phyloP scores from a whole-genome alignment of 1,284 basidiomycete genomes.

The Leccinum subspadiceum region DNA sequence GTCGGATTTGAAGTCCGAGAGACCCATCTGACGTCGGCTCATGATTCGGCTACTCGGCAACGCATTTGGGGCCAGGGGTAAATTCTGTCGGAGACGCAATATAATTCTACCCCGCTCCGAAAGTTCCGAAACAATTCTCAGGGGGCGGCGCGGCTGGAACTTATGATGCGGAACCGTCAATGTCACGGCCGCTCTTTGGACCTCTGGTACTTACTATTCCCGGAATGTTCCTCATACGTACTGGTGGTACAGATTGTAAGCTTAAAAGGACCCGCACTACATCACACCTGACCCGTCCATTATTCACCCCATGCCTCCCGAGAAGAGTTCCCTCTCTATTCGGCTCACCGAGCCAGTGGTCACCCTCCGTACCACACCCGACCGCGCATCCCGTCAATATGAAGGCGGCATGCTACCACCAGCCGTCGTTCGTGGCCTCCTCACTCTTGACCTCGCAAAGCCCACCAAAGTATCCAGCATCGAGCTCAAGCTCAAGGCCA shows the following conservation, averaged over 20 bases:
- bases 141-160: constrained; percentile 8
- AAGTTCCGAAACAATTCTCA: background rate
- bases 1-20: background rate
- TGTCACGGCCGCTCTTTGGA: background rate
- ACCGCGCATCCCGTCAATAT: constrained; percentile 45
- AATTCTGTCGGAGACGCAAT: background rate
- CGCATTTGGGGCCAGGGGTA: background rate
- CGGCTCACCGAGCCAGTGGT: constrained; percentile 82
- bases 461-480: constrained; percentile 88
- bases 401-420: constrained; percentile 54
- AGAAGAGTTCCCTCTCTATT: constrained; percentile 51
- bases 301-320: constrained; percentile 12
- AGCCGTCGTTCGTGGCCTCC: constrained; percentile 84
- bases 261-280: constrained; percentile 4
- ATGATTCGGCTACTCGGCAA: background rate
- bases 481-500: constrained; percentile 62
- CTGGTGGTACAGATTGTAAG: background rate
- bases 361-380: constrained; percentile 53
- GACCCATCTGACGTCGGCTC: background rate
- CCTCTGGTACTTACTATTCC: background rate
- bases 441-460: constrained; percentile 79
- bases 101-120: background rate
- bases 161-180: constrained; percentile 1
- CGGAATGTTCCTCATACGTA: background rate
- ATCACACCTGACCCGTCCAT: background rate